Base-by-base conservation (phyloP, 2,329 filamentous ascomycete genomes). In the Nothopassalora personata region DNA sequence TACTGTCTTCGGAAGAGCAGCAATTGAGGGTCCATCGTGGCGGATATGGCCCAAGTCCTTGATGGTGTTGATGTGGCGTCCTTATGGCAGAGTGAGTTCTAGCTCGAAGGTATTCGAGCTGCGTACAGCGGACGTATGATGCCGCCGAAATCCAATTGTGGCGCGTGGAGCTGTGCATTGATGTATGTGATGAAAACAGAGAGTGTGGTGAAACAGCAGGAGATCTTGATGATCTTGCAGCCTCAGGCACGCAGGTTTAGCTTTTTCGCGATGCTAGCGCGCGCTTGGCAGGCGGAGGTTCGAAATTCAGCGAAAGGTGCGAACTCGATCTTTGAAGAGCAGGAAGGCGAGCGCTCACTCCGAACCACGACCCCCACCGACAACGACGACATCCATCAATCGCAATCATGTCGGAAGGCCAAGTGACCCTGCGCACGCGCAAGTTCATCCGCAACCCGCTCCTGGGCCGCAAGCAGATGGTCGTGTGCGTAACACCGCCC, bases 361-460 rank as follows among this genome's bases (percentile, higher is more conserved):
- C 19, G 9, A 15, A 36, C 4, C 11, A 52, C 50, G 13, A 43
- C 30, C 19, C 34, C 60, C 52, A n/a, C 43, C 55, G 59, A 55
- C 58, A 57, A 48, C 52, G 39, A 50, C 58, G 39, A 58, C 47
- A 53, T 56, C 27, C 48, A 51, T 53, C 60, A 43, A 31, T 34
- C 49, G 61, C 56, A 83, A 95, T 81, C 80, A 96, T 97, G 93
- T 89, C 92, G 82, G 89, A 92, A 82, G 76, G 76, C 67, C 79
- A 80, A 74, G 78, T 81, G 68, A 81, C 79, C 68, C 72, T 81
- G 76, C 79, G 94, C 84, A 99, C 94, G 82, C 93, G 94, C 90
- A 97, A 97, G 86, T 99, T 99, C 90, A 95, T 97, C 83, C 91
- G 92, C 85, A 99, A 99, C 88, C 90, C 94, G 80, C 91, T 99